Evolutionary conservation across 805 yeast species (phyloP).

Genomic region (Blastobotrys muscicola): DNA sequence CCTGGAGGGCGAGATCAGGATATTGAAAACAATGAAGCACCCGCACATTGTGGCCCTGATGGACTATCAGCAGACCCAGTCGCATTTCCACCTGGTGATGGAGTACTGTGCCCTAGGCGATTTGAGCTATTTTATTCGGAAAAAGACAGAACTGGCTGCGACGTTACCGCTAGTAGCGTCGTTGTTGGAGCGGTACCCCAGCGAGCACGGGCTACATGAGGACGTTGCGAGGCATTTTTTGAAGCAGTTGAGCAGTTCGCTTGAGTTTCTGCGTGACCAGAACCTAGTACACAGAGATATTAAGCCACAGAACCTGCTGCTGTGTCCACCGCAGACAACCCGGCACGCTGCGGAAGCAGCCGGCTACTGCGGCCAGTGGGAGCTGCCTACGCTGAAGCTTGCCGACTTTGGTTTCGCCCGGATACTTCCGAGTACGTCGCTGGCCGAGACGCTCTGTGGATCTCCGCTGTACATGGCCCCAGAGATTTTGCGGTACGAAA

Average conservation of each 20-base stretch:
- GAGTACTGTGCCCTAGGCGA: constrained; percentile 96
- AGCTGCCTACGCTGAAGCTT: constrained; percentile 79
- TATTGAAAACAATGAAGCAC: constrained; percentile 77
- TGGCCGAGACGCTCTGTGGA: constrained; percentile 97
- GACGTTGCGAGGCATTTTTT: constrained; percentile 73
- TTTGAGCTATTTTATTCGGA: constrained; percentile 74
- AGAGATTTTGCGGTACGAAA: constrained; percentile 86
- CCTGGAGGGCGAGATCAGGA: constrained; percentile 84
- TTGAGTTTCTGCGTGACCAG: constrained; percentile 69
- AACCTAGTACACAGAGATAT: constrained; percentile 91
- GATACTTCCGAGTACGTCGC: constrained; percentile 80
- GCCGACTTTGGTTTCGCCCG: constrained; percentile 99
- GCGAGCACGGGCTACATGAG: constrained; percentile 77
- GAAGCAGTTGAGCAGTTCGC: constrained; percentile 77
- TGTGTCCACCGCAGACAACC: constrained; percentile 74
- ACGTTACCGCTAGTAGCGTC: constrained; percentile 73
- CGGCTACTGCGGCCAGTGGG: constrained; percentile 72
- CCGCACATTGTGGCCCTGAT: constrained; percentile 85
- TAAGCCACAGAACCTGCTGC: constrained; percentile 78
- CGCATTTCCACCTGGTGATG: constrained; percentile 85
- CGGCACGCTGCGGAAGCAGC: constrained; percentile 44
- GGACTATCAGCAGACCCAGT: constrained; percentile 67
- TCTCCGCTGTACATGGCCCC: constrained; percentile 99
- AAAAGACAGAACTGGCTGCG: constrained; percentile 57
- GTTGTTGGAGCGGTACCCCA: constrained; percentile 72